These are phyloP conservation scores for Coemansia interrupta DNA, from an alignment of 192 early-diverging fungal species.

Conservation along the genomic window DNA sequence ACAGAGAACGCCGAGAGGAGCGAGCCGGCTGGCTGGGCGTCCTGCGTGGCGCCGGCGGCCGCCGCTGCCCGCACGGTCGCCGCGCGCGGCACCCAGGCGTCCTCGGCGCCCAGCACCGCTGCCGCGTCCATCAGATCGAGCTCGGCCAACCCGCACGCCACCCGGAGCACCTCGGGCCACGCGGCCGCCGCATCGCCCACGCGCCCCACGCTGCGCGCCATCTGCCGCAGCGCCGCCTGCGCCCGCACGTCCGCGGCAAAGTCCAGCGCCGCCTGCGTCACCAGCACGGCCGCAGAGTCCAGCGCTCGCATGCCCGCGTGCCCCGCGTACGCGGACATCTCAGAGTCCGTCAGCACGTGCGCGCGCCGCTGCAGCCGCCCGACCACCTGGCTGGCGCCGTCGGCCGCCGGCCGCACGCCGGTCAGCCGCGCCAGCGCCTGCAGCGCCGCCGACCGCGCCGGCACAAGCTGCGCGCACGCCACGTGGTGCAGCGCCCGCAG, in stretches of 20 bases:
- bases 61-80: slow-evolving; percentile 37
- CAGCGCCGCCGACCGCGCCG: slow-evolving; percentile 78
- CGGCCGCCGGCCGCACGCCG: slow-evolving; percentile 43
- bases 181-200: slow-evolving; percentile 56
- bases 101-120: slow-evolving; percentile 8
- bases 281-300: slow-evolving; percentile 21
- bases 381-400: not conserved
- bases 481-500: slow-evolving; percentile 35
- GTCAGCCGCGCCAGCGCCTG: slow-evolving; percentile 71
- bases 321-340: slow-evolving; percentile 9
- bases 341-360: slow-evolving; percentile 24
- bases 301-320: slow-evolving; percentile 37
- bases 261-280: slow-evolving; percentile 70
- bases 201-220: slow-evolving; percentile 60
- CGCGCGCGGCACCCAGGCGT: slow-evolving; percentile 40
- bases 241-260: slow-evolving; percentile 86
- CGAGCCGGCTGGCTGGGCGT: slow-evolving; percentile 21
- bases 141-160: slow-evolving; percentile 51
- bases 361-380: slow-evolving; percentile 22
- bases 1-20: slow-evolving; percentile 45
- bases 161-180: slow-evolving; percentile 69
- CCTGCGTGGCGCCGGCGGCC: slow-evolving; percentile 18
- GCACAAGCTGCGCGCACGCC: slow-evolving; percentile 56
- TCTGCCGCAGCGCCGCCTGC: slow-evolving; percentile 86
- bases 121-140: slow-evolving; percentile 29